phyloP scores from a whole-genome alignment of 2,329 filamentous ascomycete genomes.

The Fusarium illudens region DNA sequence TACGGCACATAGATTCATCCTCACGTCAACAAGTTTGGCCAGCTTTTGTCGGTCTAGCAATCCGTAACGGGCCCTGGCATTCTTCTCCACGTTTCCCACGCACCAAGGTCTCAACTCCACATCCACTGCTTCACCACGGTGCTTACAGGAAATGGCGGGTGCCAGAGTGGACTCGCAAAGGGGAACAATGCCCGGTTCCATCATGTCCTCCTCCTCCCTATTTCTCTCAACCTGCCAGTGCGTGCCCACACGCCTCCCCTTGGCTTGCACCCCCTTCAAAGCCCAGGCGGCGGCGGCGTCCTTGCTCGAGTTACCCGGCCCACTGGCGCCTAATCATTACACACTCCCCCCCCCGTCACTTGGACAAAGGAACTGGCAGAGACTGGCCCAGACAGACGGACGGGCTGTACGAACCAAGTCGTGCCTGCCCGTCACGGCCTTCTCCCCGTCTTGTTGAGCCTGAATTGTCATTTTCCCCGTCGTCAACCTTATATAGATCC shows the following conservation, averaged over 20 bases:
- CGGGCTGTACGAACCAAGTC: slow-evolving; percentile 24
- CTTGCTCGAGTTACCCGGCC: slow-evolving; percentile 5
- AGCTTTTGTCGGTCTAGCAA: slow-evolving; percentile 13
- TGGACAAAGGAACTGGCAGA: slow-evolving; percentile 19
- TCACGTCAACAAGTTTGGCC: not conserved
- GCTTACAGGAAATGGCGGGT: not conserved
- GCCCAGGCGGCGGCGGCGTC: slow-evolving; percentile 2
- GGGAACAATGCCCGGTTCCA: slow-evolving; percentile 8
- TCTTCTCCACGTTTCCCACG: slow-evolving; percentile 14
- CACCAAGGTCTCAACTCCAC: slow-evolving; percentile 8
- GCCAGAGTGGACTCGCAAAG: slow-evolving; percentile 3
- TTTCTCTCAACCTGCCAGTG: not conserved
- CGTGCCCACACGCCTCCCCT: slow-evolving; percentile 8
- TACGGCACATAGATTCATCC: not conserved
- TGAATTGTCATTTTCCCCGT: slow-evolving; percentile 39
- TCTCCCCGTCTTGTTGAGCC: slow-evolving; percentile 41
- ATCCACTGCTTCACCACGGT: slow-evolving; percentile 18
- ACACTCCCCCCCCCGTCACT: slow-evolving; percentile 37
- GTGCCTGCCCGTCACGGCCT: slow-evolving; percentile 34
- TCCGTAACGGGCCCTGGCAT: slow-evolving; percentile 4
- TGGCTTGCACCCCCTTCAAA: not conserved
- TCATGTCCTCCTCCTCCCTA: slow-evolving; percentile 1
- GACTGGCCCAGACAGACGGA: slow-evolving; percentile 18
- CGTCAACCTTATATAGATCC: slow-evolving; percentile 42
- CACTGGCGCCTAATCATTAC: slow-evolving; percentile 31